phyloP scores from a whole-genome alignment of 2,329 filamentous ascomycete species.

The Pseudogymnoascus sp. region DNA sequence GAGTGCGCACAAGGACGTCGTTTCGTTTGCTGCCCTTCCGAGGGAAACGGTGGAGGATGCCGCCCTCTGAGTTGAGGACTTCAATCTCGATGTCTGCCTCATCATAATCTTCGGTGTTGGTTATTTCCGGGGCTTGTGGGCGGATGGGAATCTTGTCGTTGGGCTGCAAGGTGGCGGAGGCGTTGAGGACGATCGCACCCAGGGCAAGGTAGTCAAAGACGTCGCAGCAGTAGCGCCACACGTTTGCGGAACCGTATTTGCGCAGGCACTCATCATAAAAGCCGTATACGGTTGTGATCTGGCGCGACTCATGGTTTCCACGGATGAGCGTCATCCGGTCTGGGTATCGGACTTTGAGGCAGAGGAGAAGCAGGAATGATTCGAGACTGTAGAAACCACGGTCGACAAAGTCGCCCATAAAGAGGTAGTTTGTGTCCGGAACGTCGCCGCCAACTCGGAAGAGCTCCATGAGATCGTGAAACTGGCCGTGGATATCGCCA shows the following conservation, averaged over 20 bases:
- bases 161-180: conserved; percentile 55
- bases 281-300: conserved; percentile 98
- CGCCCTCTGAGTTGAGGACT: conserved; percentile 77
- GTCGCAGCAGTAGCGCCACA: conserved; percentile 99
- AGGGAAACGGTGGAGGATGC: conserved; percentile 67
- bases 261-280: conserved; percentile 99
- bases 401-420: conserved; percentile 99
- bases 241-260: conserved; percentile 98
- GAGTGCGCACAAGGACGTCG: conserved; percentile 32
- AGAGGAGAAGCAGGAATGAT: conserved; percentile 92
- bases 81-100: conserved; percentile 95
- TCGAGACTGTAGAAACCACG: conserved; percentile 98
- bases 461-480: conserved; percentile 98
- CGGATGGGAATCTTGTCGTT: conserved; percentile 34
- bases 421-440: conserved; percentile 97
- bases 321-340: conserved; percentile 97
- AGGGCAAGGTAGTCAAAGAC: conserved; percentile 97
- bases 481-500: conserved; percentile 98
- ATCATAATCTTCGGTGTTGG: conserved; percentile 39
- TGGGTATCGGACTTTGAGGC: conserved; percentile 95
- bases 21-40: conserved; percentile 35
- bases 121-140: conserved; percentile 31
- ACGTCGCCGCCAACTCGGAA: conserved; percentile 98
- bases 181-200: conserved; percentile 92
- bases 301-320: conserved; percentile 96